Base-by-base conservation (phyloP, 2,329 filamentous ascomycete species). In the Penicillium italicum region DNA sequence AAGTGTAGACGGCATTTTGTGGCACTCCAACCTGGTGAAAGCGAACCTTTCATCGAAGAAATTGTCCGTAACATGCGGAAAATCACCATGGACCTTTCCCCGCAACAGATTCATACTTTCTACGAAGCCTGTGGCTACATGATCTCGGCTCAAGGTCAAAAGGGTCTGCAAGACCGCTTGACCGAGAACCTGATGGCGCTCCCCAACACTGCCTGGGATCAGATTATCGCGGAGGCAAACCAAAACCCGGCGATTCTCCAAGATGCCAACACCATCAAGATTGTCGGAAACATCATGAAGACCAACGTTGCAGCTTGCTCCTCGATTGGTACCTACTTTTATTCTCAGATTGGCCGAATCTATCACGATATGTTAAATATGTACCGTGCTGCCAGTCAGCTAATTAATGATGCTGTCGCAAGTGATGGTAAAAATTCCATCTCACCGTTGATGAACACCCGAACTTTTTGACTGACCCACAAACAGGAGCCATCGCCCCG, bases 251-350 rank as follows among this genome's bases (percentile, higher is more conserved):
- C 86, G 22, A 91, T 94, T 63, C 81, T 99, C 12, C 91, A 97
- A 73, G 91, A 97, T 69, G 81, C 87, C 11, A 92, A 99, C 65
- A 96, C 92, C 0, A 97, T 99, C 79, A 99, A 99, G 80, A 87
- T 99, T 64, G 92, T 99, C 60, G 94, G 94, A 63, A 99, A 99
- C 76, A 97, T 99, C 72, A 99, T 99, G 94, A 99, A 99, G 83
- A 99, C 94, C 0, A 99, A 99, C 67, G 94, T 99, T 5, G 93
- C 95, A n/a, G 94, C 94, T 34, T 99, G 94, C 74, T 90, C 90
- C 34, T 97, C 94, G 0, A 94, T 99, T 56, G 94, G 95, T 33
- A 86, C 90, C 50, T 99, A 97, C 77, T 99, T 99, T 75, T 97
- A 96, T 70, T 93, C 94, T 12, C 94, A 99, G 72, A 96, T 99